Conservation (phyloP, 768 basidiomycete genomes). For the Cystofilobasidium bisporidii region DNA sequence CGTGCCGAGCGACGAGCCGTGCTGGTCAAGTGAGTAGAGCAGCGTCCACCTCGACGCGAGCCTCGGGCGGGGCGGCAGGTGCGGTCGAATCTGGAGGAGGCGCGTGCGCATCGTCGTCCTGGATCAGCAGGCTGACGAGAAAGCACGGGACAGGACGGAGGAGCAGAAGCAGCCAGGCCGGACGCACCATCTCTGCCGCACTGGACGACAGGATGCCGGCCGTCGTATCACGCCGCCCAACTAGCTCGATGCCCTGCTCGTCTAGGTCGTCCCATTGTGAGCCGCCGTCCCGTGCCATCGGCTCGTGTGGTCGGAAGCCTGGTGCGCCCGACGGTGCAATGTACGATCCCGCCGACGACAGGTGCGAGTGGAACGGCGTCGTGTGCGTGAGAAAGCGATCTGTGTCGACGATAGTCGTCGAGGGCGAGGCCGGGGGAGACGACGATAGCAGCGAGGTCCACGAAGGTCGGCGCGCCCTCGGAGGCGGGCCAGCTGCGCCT, state of each 20-base stretch:
- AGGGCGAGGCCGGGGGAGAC: too few relatives aligned
- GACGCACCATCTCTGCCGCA: conserved; percentile 30
- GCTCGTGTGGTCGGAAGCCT: conserved; percentile 57
- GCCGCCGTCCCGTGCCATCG: conserved; percentile 56
- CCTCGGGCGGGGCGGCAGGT: conserved; percentile 63
- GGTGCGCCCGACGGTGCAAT: conserved; percentile 58
- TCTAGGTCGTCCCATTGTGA: conserved; percentile 41
- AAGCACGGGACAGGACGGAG: too few relatives aligned
- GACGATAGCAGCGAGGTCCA: too few relatives aligned
- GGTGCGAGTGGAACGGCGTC: conserved; percentile 47
- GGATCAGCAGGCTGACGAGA: neutral
- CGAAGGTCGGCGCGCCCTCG: too few relatives aligned
- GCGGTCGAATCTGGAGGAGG: conserved; percentile 53
- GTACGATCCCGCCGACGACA: conserved; percentile 35
- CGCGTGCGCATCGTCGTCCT: neutral
- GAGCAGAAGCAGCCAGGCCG: too few relatives aligned
- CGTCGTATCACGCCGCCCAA: conserved; percentile 21
- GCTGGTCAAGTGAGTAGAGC: conserved; percentile 83
- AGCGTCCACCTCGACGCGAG: conserved; percentile 65
- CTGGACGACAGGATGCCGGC: conserved; percentile 19
- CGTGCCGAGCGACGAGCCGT: conserved; percentile 84
- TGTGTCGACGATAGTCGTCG: too few relatives aligned
- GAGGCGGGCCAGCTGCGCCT: too few relatives aligned
- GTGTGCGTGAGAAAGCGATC: conserved; percentile 15
- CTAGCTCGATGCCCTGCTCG: conserved; percentile 35